Conservation (phyloP, 2,329 filamentous ascomycete genomes). For the Xylaria sp. region DNA sequence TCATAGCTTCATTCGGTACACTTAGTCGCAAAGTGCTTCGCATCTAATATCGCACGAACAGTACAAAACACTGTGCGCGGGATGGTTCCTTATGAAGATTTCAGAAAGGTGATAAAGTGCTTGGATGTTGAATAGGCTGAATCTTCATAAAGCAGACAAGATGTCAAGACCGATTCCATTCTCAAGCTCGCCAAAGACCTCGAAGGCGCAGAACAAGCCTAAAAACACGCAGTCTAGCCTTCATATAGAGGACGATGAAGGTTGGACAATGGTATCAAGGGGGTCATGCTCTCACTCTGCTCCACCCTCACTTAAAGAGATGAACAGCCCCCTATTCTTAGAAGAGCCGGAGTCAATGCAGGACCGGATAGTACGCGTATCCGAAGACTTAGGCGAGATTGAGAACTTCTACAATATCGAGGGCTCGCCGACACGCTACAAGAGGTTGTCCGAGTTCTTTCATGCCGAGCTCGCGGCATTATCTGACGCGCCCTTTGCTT, state of each 20-base stretch:
- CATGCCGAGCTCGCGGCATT: constrained; percentile 54
- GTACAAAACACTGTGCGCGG: neutral
- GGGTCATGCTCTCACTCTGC: neutral
- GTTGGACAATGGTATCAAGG: constrained; percentile 30
- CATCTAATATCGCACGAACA: neutral
- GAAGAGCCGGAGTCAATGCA: constrained; percentile 37
- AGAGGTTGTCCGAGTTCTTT: constrained; percentile 55
- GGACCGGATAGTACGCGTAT: constrained; percentile 57
- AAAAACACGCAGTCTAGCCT: neutral
- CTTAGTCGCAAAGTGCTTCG: neutral
- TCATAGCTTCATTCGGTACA: neutral
- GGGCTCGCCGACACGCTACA: constrained; percentile 55
- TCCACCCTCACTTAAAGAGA: neutral
- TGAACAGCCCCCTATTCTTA: neutral
- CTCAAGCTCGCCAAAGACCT: neutral
- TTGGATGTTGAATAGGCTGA: neutral
- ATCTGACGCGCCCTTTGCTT: constrained; percentile 49
- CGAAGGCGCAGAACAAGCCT: neutral
- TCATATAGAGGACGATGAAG: constrained; percentile 23
- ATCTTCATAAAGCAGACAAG: neutral
- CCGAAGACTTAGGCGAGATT: constrained; percentile 59
- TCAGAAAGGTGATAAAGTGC: neutral
- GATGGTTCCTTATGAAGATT: neutral
- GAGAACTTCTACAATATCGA: constrained; percentile 60
- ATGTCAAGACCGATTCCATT: neutral